These are phyloP conservation scores for Dichotomopilus funicola DNA, from an alignment of 2,329 filamentous ascomycete species.

Conservation along the genomic window DNA sequence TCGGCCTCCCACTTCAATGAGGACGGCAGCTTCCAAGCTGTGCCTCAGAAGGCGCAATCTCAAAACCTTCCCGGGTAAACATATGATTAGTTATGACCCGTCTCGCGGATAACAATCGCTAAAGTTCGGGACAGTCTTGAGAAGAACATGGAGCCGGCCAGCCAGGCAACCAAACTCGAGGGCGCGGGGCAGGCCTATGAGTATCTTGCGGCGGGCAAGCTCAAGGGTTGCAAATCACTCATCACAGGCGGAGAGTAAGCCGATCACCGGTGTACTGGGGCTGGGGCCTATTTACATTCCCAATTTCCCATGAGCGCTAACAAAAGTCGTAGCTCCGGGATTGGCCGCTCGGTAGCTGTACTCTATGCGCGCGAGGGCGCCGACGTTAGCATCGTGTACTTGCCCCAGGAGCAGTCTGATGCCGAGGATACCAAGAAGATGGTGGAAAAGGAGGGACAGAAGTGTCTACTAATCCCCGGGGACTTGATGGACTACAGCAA, in stretches of 20 bases:
- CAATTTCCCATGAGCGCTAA: not conserved
- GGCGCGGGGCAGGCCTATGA: conserved; percentile 34
- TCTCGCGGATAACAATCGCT: not conserved
- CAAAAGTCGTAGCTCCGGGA: conserved; percentile 40
- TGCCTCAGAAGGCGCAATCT: conserved; percentile 28
- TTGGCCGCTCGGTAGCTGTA: conserved; percentile 48
- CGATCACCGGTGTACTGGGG: too few species aligned
- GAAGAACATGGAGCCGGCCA: conserved; percentile 33
- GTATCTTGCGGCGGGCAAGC: conserved; percentile 40
- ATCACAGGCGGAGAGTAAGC: conserved; percentile 52
- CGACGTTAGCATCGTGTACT: conserved; percentile 48
- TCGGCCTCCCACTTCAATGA: conserved; percentile 10
- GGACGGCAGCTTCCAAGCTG: conserved; percentile 31
- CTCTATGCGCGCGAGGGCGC: conserved; percentile 53
- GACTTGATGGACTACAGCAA: conserved; percentile 44
- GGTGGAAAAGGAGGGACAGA: conserved; percentile 44
- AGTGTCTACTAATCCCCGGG: conserved; percentile 42
- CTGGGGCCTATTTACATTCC: too few species aligned
- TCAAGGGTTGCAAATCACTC: conserved; percentile 44
- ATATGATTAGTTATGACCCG: not conserved
- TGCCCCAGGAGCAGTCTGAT: conserved; percentile 49
- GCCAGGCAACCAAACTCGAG: conserved; percentile 36
- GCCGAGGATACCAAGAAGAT: conserved; percentile 46
- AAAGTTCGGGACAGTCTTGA: conserved; percentile 26
- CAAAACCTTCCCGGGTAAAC: conserved; percentile 32